Conservation (phyloP, 441 rosid species). For the Aleurites moluccanus region DNA sequence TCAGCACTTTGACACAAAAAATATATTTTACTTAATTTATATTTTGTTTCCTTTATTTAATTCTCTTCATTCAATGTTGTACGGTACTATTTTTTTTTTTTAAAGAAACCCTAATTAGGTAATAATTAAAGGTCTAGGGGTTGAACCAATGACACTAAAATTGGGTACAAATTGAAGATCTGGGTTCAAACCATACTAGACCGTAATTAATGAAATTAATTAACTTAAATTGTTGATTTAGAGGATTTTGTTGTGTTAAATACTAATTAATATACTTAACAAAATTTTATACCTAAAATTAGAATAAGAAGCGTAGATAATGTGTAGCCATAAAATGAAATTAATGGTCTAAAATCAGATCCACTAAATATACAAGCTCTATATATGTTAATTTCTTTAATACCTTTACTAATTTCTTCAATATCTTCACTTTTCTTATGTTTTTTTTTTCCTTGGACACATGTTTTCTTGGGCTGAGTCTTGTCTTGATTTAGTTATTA, state of each 20-base stretch:
- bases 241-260: background rate
- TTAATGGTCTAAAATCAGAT: background rate
- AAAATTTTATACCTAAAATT: background rate
- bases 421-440: too few species aligned
- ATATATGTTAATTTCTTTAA: too few species aligned
- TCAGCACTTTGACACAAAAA: background rate
- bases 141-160: background rate
- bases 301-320: conserved; percentile 2
- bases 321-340: conserved; percentile 3
- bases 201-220: conserved; percentile 5
- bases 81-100: too few species aligned
- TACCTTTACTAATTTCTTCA: too few species aligned
- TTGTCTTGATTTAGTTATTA: too few species aligned
- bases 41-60: background rate
- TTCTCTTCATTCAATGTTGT: background rate
- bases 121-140: background rate
- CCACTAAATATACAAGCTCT: too few species aligned
- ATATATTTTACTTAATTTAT: background rate
- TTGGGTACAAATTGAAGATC: background rate
- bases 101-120: too few species aligned
- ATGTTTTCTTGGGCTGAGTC: too few species aligned
- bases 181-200: conserved; percentile 20
- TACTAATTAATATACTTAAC: background rate
- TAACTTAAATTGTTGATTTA: background rate
- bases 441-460: background rate